Base-by-base conservation (phyloP, 306 rosid species). In the Corylus heterophylla region DNA sequence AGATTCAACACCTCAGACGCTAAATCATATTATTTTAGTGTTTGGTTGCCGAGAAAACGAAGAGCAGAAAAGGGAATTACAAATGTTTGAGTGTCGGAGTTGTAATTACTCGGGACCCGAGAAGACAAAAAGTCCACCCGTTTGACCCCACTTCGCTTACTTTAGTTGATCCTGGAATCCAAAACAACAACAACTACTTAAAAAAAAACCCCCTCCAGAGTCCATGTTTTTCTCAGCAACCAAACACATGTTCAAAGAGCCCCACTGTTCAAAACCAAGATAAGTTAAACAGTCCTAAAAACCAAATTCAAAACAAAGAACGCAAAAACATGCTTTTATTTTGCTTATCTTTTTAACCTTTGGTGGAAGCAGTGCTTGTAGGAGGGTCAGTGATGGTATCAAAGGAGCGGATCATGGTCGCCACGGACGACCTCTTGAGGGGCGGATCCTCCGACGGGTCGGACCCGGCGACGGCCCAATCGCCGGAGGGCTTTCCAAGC, bases 331-430 rank as follows among this genome's bases (percentile, higher is more conserved):
- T 8, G 10, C 8, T 52, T 62, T 12, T 31, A 13, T 13, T 29
- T 6, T 12, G 8, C 42, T 17, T n/a, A 0, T 18, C 4, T 12
- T 22, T 20, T 22, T 35, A 54, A 91, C 97, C 97, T 90, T 90
- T 92, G 81, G 92, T 22, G 42, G 97, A 80, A 80, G 89, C 3
- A 4, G 94, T 55, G 81, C 14, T 82, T 48, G 82, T 54, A 0
- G 94, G 86, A 44, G 89, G 73, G 78, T 87, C 92, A 5, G 90
- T 71, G 74, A 87, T 75, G 66, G 92, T 55, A 25, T 89, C 89
- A 9, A 89, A 82, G 29, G 92, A 75, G 45, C 85, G 81, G 76
- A 87, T 82, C 80, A 89, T 78, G 72, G 87, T 54, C 25, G 89
- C 75, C 49, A 80, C 80, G 58, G 92, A 22, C 17, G 85, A 13